These are phyloP conservation scores for Ceratocystis colombiana DNA, from an alignment of 2,329 filamentous ascomycete species.

Conservation along the genomic window DNA sequence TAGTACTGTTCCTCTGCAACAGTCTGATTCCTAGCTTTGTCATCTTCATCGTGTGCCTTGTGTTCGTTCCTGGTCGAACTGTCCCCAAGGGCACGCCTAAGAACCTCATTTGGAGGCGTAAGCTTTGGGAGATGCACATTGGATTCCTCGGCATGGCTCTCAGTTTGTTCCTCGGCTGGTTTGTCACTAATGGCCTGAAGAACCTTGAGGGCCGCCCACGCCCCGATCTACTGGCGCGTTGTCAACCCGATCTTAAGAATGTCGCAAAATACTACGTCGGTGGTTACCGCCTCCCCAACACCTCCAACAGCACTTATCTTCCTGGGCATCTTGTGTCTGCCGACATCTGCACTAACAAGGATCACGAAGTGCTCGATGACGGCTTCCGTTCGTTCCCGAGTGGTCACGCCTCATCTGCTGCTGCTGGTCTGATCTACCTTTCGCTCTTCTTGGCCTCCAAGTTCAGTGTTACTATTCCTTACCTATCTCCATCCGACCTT, in stretches of 20 bases:
- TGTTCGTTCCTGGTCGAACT: constrained; percentile 62
- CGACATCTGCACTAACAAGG: constrained; percentile 60
- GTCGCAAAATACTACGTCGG: constrained; percentile 53
- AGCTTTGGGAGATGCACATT: constrained; percentile 82
- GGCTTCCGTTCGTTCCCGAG: constrained; percentile 69
- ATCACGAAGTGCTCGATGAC: constrained; percentile 55
- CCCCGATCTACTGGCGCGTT: constrained; percentile 73
- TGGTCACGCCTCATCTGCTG: constrained; percentile 54
- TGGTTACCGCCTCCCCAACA: constrained; percentile 47
- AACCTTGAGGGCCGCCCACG: constrained; percentile 60
- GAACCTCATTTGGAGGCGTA: constrained; percentile 62
- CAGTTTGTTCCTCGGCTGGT: constrained; percentile 59
- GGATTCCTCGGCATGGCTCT: constrained; percentile 75
- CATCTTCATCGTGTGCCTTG: constrained; percentile 57
- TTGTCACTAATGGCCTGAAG: constrained; percentile 81
- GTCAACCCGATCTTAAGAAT: constrained; percentile 60
- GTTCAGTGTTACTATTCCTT: constrained; percentile 64
- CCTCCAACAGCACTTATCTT: constrained; percentile 35
- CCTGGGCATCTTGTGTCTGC: constrained; percentile 53
- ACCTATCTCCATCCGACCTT: constrained; percentile 45
- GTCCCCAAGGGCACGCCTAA: constrained; percentile 53
- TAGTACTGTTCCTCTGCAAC: constrained; percentile 53
- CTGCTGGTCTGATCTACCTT: constrained; percentile 73
- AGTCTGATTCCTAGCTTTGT: constrained; percentile 55
- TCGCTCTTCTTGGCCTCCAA: constrained; percentile 80